Evolutionary conservation across 2,329 filamentous ascomycete genomes (phyloP), one percentile per base, ranked within the genome.

Genomic region (Scedosporium apiospermum): DNA sequence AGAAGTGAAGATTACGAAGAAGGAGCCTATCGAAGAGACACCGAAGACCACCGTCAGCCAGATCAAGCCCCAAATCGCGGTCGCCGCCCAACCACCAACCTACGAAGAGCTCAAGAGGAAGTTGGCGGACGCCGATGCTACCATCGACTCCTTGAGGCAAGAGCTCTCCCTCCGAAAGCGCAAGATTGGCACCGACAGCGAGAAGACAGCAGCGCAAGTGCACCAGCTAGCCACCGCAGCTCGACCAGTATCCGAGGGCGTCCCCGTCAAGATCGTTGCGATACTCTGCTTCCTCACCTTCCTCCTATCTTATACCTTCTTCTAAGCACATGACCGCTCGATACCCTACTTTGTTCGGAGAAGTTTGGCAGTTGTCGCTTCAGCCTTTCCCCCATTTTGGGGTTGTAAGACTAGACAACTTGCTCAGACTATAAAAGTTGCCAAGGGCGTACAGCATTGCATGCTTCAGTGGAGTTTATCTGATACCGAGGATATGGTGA

Each of bases 301-400:
- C 79, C 77, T 99, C 71, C 83, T 98, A 69, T 95, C 92, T 62
- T 99, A 97, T 77, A 85, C 98, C 75, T 92, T 99, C 80, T 99
- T 99, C 77, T 99, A 87, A 81, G 65, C 67, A 27, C 16, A 65
- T 53, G 64, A 62, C 46, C 62, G 62, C 27, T 38, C 27, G 10
- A 27, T 53, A 41, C 30, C 12, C 59, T 34, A 6, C 44, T 38
- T 55, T 14, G 10, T 55, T 55, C 27, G 18, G 23, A 55, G 18
- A 49, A 3, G 44, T 49, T 38, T 18, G 44, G 14, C 44, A 49
- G 44, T 49, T 49, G 44, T 21, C 44, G 44, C 16, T 49, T 49
- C 14, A 21, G n/a, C 21, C 44, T 49, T 49, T 49, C n/a, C 5
- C 16, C 44, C 44, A 3, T 46, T 3, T 5, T 2, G 44, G 16